Evolutionary conservation across 805 yeast species (phyloP).

Genomic region (Wickerhamomyces ciferrii): DNA sequence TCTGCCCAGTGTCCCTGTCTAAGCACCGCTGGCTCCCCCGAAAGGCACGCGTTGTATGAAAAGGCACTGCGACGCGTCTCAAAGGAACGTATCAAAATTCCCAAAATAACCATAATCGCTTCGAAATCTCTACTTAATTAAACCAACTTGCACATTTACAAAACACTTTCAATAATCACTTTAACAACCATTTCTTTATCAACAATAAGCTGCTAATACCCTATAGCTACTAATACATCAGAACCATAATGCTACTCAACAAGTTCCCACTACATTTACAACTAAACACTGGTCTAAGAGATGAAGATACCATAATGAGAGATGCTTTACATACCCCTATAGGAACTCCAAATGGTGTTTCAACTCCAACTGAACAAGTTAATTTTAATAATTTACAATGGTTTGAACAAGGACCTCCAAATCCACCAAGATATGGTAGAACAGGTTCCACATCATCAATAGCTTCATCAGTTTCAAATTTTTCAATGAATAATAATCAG

Average conservation of each 20-base stretch:
- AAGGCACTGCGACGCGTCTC: neutral
- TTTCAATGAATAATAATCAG: constrained; percentile 6
- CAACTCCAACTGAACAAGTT: constrained; percentile 20
- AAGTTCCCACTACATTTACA: constrained; percentile 12
- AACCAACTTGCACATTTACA: neutral
- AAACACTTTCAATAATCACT: neutral
- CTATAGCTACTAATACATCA: neutral
- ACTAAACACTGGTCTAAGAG: neutral
- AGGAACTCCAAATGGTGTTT: constrained; percentile 5
- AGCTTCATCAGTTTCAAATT: constrained; percentile 19
- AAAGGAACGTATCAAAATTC: neutral
- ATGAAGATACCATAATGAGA: constrained; percentile 12
- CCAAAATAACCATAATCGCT: neutral
- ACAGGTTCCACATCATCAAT: constrained; percentile 21
- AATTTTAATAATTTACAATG: constrained; percentile 6
- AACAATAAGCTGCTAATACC: too few species aligned
- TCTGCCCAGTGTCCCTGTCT: neutral
- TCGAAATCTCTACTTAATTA: neutral
- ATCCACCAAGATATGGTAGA: constrained; percentile 18
- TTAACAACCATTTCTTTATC: too few species aligned
- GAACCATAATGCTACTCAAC: constrained; percentile 11
- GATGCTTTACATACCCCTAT: constrained; percentile 13
- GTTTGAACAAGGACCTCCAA: constrained; percentile 2
- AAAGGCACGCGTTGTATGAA: neutral
- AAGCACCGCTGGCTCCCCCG: too few species aligned